Evolutionary conservation across 2,329 filamentous ascomycete genomes (phyloP), one percentile per base, ranked within the genome.

Genomic region (Aspergillus jensenii): DNA sequence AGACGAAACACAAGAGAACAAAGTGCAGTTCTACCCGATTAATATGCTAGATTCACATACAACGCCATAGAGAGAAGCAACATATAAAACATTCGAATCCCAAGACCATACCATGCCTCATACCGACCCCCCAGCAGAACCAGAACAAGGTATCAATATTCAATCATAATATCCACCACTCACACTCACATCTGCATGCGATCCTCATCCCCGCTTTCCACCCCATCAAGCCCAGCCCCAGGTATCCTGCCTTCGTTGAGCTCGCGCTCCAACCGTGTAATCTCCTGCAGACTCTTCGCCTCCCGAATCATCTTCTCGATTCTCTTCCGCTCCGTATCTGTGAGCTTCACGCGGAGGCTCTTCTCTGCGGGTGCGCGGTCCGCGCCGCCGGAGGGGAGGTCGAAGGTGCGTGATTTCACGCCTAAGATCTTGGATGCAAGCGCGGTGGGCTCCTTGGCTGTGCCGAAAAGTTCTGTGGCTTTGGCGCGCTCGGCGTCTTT

Each of bases 211-310:
- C 35, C 35, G 14, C 9, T n/a, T 14, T 68, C 72, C 45, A 71
- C 75, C 17, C 64, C 72, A 47, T 68, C 59, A 6, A 44, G 63
- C 25, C 74, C 83, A 27, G 87, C 90, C 35, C 84, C 82, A 2
- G 93, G 93, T 74, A 98, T 82, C 69, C 90, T 82, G 2, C 95
- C 95, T 74, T 98, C 93, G 62, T 90, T 90, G 64, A 98, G 78
- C 75, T 95, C 91, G 80, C 93, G 96, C 80, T 99, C 95, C 71
- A 99, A 75, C 65, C 86, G 84, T 57, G 91, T 88, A 71, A 99
- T 96, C 78, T 98, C 95, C 66, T 92, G 89, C 69, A 99, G 74
- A 70, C 89, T 96, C 74, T 89, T 92, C 6, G 95, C 93, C 69
- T 90, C 91, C 76, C 87, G 87, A 74, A 99, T 96, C 78, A 93